Conservation (phyloP, 441 rosid species). For the Raphanus hybrid region DNA sequence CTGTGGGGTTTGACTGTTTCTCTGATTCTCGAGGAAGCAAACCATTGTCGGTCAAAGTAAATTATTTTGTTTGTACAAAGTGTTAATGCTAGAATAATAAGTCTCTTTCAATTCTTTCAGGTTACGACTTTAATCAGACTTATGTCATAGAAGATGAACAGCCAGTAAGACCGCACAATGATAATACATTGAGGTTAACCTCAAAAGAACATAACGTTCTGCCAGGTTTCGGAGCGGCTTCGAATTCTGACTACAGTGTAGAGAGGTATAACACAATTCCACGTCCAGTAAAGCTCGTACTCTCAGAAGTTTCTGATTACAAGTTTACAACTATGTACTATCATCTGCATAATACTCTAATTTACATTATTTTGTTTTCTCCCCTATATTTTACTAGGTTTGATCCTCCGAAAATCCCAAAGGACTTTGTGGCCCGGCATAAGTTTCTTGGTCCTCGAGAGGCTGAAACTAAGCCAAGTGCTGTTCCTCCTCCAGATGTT, state of each 20-base stretch:
- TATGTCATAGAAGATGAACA: slow-evolving; percentile 79
- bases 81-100: neutral
- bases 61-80: slow-evolving; percentile 4
- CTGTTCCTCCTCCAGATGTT: slow-evolving; percentile 64
- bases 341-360: slow-evolving; percentile 17
- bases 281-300: slow-evolving; percentile 11
- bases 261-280: slow-evolving; percentile 62
- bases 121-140: slow-evolving; percentile 73
- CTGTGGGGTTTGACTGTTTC: slow-evolving; percentile 1
- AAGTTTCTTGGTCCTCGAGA: slow-evolving; percentile 70
- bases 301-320: slow-evolving; percentile 1
- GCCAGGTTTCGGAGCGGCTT: slow-evolving; percentile 77
- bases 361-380: slow-evolving; percentile 21
- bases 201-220: slow-evolving; percentile 70
- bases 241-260: slow-evolving; percentile 63
- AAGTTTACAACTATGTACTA: neutral
- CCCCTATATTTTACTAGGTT: slow-evolving; percentile 54
- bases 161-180: slow-evolving; percentile 55
- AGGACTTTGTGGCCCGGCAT: slow-evolving; percentile 79
- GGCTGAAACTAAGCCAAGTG: slow-evolving; percentile 47
- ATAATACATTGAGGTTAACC: slow-evolving; percentile 58
- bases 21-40: slow-evolving; percentile 20
- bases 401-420: slow-evolving; percentile 81
- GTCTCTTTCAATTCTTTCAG: slow-evolving; percentile 46
- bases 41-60: slow-evolving; percentile 12